Conservation (phyloP, 805 yeast species). For the Wickerhamomyces canadensis region DNA sequence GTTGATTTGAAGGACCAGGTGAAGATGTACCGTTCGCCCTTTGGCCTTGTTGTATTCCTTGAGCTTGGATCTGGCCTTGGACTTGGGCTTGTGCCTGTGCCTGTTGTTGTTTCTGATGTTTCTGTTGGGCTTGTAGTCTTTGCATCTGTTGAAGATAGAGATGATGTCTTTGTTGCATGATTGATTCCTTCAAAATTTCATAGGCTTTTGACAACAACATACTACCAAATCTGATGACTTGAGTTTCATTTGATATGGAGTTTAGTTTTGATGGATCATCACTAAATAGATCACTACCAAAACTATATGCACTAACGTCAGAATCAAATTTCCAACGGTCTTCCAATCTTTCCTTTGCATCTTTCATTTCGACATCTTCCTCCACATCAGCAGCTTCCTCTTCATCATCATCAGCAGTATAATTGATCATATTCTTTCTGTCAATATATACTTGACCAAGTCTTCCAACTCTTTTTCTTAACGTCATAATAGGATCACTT, state of each 20-base stretch:
- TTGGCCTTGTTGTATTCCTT: neutral
- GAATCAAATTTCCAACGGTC: constrained; percentile 67
- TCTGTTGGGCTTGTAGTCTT: constrained; percentile 23
- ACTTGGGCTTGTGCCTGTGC: constrained; percentile 1
- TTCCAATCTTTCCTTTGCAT: constrained; percentile 40
- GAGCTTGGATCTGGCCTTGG: neutral
- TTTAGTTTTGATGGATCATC: constrained; percentile 81
- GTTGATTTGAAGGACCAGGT: neutral
- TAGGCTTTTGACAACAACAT: constrained; percentile 86
- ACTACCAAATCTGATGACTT: constrained; percentile 84
- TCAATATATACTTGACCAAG: constrained; percentile 68
- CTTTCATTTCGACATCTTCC: constrained; percentile 26
- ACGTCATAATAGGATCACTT: constrained; percentile 43
- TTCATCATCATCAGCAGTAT: constrained; percentile 29
- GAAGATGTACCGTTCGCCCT: neutral
- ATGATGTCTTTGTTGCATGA: constrained; percentile 62
- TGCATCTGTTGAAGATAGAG: constrained; percentile 27
- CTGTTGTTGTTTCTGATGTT: constrained; percentile 13
- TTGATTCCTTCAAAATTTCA: constrained; percentile 71
- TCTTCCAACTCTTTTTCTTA: constrained; percentile 75
- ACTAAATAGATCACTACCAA: constrained; percentile 45
- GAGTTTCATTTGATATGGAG: constrained; percentile 80
- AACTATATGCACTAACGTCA: constrained; percentile 37
- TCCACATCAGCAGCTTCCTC: constrained; percentile 11
- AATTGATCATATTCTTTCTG: constrained; percentile 50